Evolutionary conservation across 1,284 basidiomycete species (phyloP), one percentile per base, ranked within the genome.

Genomic region (Inonotus hispidus): DNA sequence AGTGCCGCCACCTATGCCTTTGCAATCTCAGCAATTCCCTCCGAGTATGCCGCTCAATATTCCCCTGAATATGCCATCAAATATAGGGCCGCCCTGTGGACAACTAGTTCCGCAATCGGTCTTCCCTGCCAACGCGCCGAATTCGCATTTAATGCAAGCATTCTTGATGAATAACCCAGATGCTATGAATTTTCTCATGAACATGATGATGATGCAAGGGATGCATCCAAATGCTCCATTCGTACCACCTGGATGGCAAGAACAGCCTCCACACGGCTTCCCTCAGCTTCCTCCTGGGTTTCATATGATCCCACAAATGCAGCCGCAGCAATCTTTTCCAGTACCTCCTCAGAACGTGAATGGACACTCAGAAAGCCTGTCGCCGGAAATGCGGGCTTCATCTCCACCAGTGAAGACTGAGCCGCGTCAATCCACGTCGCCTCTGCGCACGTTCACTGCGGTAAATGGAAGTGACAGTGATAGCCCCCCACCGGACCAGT

Each of bases 121-220:
- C 13, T 52, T 52, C 27, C 25, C 25, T 3, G 19, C n/a, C 2
- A 43, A 43, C 19, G 41, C 16, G 6, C 16, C n/a, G 41, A n/a
- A 43, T 32, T 2, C 29, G 19, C 23, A 27, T 7, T 13, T n/a
- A 10, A 47, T 58, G 56, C 56, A 58, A 21, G 32, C 43, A 6
- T 47, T 58, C 16, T 13, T 58, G 11, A 58, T 47, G 35, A 47
- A 19, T 27, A 38, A 56, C 21, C 45, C 45, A 38, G 56, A 58
- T 2, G 41, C 41, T 43, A 21, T 49, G 43, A 23, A 19, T 27
- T 19, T 35, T 25, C 19, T 46, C 21, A 45, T 45, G n/a, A 10
- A 23, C 16, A 43, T 27, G 23, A 55, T 55, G 53, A 46, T 56
- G 29, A 47, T 56, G 43, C 39, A 49, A 13, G 56, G 45, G 10